Base-by-base conservation (phyloP, 2,329 filamentous ascomycete genomes). In the Colletotrichum godetiae region DNA sequence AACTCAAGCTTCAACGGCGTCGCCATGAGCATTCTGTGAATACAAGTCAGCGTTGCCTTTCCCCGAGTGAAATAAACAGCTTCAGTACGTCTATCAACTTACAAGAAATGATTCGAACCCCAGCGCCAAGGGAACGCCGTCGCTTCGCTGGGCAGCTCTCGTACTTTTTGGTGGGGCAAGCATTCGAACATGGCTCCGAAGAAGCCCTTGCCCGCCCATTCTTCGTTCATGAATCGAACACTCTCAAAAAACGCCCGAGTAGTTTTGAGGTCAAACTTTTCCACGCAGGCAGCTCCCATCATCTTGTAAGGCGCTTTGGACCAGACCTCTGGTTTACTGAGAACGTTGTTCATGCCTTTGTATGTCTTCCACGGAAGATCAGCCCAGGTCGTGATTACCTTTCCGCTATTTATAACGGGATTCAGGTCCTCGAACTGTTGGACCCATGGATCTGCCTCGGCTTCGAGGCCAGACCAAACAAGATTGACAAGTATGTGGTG, bases 11-110 rank as follows among this genome's bases (percentile, higher is more conserved):
- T 66, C 81, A 78, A 49, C 79, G 77, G 7, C 78, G 78, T 61
- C 78, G 79, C 24, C 80, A 49, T 77, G 80, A n/a, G 81, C 83
- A 46, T 78, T 76, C 66, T 82, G 35, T 67, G 5, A 1, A 5
- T 2, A 5, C 2, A 31, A 37, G 35, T 72, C 35, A 72, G 68
- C 5, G 4, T 15, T 42, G 27, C 13, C 5, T 19, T 29, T 1
- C 37, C 19, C 1, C 4, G 12, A 37, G 11, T 8, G 5, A 13
- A 19, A 5, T 13, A 4, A 13, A 15, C 3, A 42, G 13, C 33
- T 29, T 46, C 10, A 1, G 11, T 31, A 7, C 4, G 33, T 7
- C 3, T 5, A 10, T 31, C 27, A 4, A 49, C 68, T 67, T 12
- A 72, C 68, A 72, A 58, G 57, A 72, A 72, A 31, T 67, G 63